Base-by-base conservation (phyloP, 2,329 filamentous ascomycete genomes). In the Mariannaea elegans region DNA sequence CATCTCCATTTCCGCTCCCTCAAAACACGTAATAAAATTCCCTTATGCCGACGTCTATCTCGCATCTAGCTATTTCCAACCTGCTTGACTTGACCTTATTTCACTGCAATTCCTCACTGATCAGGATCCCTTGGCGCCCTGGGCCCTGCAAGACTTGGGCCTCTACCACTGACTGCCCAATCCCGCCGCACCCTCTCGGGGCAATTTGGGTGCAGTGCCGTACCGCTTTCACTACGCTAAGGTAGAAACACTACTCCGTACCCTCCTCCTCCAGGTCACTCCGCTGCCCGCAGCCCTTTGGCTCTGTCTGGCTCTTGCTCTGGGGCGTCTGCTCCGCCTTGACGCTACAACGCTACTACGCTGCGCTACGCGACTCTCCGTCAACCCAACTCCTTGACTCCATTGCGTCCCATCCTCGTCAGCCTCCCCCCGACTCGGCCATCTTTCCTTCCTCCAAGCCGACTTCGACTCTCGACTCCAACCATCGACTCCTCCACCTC, bases 121-220 rank as follows among this genome's bases (percentile, higher is more conserved):
- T 27, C 24, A 27, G 24, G 24, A 27, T 27, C 36, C 21, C 41
- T 39, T 19, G n/a, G 19, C 32, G 18, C 44, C 49, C 66, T 65
- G 34, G 62, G 51, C 41, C 42, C 45, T 46, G 66, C 38, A 41
- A 19, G 38, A 59, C 63, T 69, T 69, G 65, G 66, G 66, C 66
- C 66, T 69, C 66, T 66, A 69, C 65, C 65, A 54, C 9, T 27
- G 24, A 27, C 66, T 67, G 63, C 63, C 66, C 66, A 66, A 69
- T 68, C 58, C 62, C 64, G 49, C 59, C 64, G 56, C 66, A 61
- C 61, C 65, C 32, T 56, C 42, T 53, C 56, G 7, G 38, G 16
- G 38, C 51, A 60, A 56, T 50, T 56, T 50, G 47, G 55, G 48
- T 46, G 23, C 59, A 38, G 44, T 24, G 48, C 49, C 49, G 48